phyloP scores from a whole-genome alignment of 108 stramenopile species.

The Poteriospumella lacustris region DNA sequence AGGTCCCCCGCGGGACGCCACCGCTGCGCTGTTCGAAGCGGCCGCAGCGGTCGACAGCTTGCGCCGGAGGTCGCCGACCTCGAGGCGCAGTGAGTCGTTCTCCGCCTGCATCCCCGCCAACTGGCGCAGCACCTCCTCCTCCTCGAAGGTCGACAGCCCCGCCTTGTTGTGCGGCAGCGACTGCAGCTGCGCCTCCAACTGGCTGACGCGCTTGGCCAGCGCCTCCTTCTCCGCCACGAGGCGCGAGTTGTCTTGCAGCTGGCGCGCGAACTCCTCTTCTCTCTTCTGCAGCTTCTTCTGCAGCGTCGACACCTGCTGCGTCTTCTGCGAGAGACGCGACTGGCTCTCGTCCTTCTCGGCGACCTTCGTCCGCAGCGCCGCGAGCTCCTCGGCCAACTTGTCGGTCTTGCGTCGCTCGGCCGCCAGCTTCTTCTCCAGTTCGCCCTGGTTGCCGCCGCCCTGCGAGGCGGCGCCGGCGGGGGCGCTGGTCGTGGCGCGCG shows the following conservation, averaged over 20 bases:
- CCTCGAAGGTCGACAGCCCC: constrained; percentile 23
- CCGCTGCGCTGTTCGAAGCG: neutral
- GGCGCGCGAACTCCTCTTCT: constrained; percentile 43
- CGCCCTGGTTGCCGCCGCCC: no score
- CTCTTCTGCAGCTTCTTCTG: constrained; percentile 42
- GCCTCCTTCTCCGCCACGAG: constrained; percentile 25
- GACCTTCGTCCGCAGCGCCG: constrained; percentile 28
- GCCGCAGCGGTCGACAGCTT: neutral
- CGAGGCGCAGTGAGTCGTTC: constrained; percentile 22
- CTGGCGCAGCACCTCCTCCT: constrained; percentile 20
- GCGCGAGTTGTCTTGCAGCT: constrained; percentile 30
- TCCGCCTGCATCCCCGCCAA: neutral
- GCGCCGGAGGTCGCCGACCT: neutral
- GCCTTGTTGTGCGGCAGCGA: constrained; percentile 30
- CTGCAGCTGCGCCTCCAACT: constrained; percentile 31
- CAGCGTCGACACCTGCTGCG: constrained; percentile 38
- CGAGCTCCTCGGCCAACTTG: constrained; percentile 42
- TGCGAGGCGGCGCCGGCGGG: no score
- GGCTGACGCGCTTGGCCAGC: neutral
- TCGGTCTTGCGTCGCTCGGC: constrained; percentile 37
- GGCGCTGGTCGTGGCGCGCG: no score
- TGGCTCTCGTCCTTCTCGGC: constrained; percentile 31
- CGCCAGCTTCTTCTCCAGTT: constrained; percentile 29
- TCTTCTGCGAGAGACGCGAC: constrained; percentile 42
- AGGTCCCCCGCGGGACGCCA: no score